phyloP scores from a whole-genome alignment of 148 eudicot genomes.

The Spergularia bocconei region DNA sequence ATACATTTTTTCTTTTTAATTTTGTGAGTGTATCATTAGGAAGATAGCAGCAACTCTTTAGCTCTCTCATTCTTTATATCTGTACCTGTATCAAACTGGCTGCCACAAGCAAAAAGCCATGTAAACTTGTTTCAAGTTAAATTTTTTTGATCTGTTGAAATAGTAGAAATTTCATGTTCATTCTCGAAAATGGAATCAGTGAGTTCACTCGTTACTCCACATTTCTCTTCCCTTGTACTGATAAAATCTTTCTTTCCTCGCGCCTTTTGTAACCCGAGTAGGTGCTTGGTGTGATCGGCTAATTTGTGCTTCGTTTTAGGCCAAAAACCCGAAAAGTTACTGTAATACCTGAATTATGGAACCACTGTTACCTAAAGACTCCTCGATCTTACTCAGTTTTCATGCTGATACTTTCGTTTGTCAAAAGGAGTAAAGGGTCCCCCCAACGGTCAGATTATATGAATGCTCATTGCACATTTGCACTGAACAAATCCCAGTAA shows the following conservation, averaged over 20 bases:
- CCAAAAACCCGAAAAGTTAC: too few species aligned
- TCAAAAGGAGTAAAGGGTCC: neutral
- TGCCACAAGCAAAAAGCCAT: slow-evolving; percentile 3
- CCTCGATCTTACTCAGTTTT: neutral
- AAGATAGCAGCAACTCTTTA: slow-evolving; percentile 17
- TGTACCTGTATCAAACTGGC: slow-evolving; percentile 23
- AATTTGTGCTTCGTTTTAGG: too few species aligned
- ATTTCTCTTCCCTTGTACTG: too few species aligned
- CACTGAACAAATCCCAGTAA: neutral
- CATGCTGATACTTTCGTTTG: slow-evolving; percentile 13
- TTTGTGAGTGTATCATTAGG: slow-evolving; percentile 18
- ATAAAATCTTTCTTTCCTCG: too few species aligned
- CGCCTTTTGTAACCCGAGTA: too few species aligned
- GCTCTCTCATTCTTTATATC: slow-evolving; percentile 15
- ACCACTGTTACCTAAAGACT: slow-evolving; percentile 19
- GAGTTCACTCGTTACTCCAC: too few species aligned
- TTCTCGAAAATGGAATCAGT: neutral
- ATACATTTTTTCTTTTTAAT: neutral
- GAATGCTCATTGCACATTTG: slow-evolving; percentile 1
- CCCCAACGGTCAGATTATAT: slow-evolving; percentile 24
- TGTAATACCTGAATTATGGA: neutral
- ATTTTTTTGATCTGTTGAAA: slow-evolving; percentile 1
- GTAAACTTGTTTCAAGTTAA: neutral
- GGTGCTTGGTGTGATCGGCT: too few species aligned
- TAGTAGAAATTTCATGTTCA: too few species aligned